Percentiles rank a stretch among this genome's conserved stretches.
Conservation (phyloP, 352 stramenopile genomes). For the Thraustochytrium sp. region DNA sequence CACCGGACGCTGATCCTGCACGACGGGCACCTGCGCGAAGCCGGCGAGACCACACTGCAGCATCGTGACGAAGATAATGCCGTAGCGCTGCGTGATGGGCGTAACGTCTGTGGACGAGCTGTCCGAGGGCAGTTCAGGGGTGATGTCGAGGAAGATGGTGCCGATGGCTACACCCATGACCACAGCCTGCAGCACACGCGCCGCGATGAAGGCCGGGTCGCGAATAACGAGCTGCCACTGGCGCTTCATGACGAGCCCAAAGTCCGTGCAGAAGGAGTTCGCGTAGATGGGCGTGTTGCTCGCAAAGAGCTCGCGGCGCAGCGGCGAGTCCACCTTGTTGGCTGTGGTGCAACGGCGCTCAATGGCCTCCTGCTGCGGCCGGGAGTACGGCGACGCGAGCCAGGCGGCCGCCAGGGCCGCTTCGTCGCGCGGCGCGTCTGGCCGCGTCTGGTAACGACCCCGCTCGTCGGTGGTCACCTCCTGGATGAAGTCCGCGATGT, state of each 20-base stretch:
- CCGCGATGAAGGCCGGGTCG: constrained; percentile 59
- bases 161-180: constrained; percentile 56
- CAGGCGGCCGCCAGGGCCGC: background rate
- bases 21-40: constrained; percentile 50
- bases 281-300: background rate
- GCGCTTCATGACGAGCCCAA: constrained; percentile 52
- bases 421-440: constrained; percentile 3
- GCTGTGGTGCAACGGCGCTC: background rate
- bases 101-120: no score
- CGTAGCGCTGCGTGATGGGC: constrained; percentile 50
- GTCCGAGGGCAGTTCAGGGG: background rate
- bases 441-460: background rate
- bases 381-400: background rate
- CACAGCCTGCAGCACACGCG: constrained; percentile 57
- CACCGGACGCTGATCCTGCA: constrained; percentile 52
- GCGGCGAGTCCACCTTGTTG: background rate
- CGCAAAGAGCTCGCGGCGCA: background rate
- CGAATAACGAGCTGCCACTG: constrained; percentile 65
- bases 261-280: background rate
- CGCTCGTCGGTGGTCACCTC: constrained; percentile 58
- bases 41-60: constrained; percentile 55
- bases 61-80: constrained; percentile 48
- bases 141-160: constrained; percentile 53
- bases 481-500: constrained; percentile 82
- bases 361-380: background rate